Percentiles rank a stretch among this genome's conserved stretches.
These are phyloP conservation scores for Fermentozyma sake DNA, from an alignment of 1,139 yeast species.

Conservation along the genomic window DNA sequence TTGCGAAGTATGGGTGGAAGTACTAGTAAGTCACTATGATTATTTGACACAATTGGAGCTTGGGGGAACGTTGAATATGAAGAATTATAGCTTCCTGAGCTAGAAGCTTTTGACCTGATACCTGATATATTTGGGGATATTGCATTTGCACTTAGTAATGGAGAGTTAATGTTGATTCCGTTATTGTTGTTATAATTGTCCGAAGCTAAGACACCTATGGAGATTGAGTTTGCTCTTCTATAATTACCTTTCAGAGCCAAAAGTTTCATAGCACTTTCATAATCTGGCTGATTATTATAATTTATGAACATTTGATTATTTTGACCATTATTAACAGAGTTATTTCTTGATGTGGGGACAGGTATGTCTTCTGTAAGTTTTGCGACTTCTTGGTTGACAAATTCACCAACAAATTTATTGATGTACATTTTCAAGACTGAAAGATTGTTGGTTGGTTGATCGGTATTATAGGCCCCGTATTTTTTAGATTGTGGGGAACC, in stretches of 20 bases:
- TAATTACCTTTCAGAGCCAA: conserved; percentile 5
- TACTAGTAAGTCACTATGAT: too few relatives aligned
- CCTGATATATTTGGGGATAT: too few relatives aligned
- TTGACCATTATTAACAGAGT: conserved; percentile 4
- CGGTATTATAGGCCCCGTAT: too few relatives aligned
- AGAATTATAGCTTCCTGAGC: too few relatives aligned
- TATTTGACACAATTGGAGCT: too few relatives aligned
- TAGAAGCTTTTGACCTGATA: too few relatives aligned
- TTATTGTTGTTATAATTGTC: conserved; percentile 3
- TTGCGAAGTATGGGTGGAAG: too few relatives aligned
- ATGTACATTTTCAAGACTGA: conserved; percentile 12
- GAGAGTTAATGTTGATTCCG: conserved; percentile 3
- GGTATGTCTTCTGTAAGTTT: conserved; percentile 6
- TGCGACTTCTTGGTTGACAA: conserved; percentile 10
- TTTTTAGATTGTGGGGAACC: too few relatives aligned
- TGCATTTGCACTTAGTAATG: too few relatives aligned
- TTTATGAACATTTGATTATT: conserved; percentile 5
- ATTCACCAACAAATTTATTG: conserved; percentile 15
- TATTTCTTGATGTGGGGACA: background rate
- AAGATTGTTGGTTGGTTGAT: conserved; percentile 10
- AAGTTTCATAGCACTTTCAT: conserved; percentile 3
- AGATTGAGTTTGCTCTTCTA: conserved; percentile 11
- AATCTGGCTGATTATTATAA: conserved; percentile 8
- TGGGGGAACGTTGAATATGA: too few relatives aligned
- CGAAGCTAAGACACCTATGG: conserved; percentile 9